Base-by-base conservation (phyloP, 176 grass and related monocot species). In the Panicum miliaceum region DNA sequence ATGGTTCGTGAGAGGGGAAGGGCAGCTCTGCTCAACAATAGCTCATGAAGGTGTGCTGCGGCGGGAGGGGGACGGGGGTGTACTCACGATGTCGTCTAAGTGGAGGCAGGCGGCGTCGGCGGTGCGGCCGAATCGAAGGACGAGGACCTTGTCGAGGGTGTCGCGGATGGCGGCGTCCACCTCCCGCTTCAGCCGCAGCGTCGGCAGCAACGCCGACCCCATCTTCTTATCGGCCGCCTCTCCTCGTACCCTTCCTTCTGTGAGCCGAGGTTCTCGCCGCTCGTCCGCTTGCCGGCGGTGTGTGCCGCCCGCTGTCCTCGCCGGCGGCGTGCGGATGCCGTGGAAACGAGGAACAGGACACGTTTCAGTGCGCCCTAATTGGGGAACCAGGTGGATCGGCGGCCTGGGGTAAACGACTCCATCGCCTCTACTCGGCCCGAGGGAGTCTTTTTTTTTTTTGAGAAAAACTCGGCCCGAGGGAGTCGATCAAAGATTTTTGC, bases 141-240 rank as follows among this genome's bases (percentile, higher is more conserved):
- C 88, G 38, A 97, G 69, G 63, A 97, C 92, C 88, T 90, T 91
- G 71, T 97, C 92, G 32, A 97, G 92, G 32, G 90, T 94, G 78
- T 94, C 86, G 42, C 92, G 80, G 37, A 97, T 94, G 64, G 88
- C 71, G 23, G 68, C 7, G 61, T 94, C 95, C 22, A 94, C 82
- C 84, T 92, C 90, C 56, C 77, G 71, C 85, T 97, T 97, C 86
- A 53, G 85, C 84, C 69, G 71, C 64, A 97, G 81, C 29, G 88
- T 92, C 50, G 90, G 86, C 50, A 93, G 65, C 40, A 94, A 18
- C 37, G 40, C 60, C 14, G 86, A 92, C 26, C 78, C 89, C 92
- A 97, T 97, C 81, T 68, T 34, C 84, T 26, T 42, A 12, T 46
- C 72, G 16, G 45, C 20, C 25, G 23, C 15, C 43, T 29, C 68